Percentiles rank a stretch among this genome's conserved stretches.
phyloP scores from a whole-genome alignment of 139 green algal species.

The Ettlia oleoabundans region DNA sequence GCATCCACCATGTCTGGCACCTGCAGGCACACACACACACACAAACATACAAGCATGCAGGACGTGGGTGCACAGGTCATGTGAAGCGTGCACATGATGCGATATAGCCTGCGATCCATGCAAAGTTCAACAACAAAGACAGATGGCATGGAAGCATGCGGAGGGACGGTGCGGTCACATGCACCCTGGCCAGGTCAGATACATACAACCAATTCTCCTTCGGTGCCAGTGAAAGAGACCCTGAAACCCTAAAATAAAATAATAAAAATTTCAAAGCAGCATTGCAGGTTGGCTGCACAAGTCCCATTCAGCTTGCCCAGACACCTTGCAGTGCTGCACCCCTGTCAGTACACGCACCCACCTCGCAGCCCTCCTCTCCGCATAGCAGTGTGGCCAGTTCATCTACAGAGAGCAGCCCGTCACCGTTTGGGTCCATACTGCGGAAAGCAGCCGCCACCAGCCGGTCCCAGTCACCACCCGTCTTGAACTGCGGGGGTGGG shows the following conservation, averaged over 20 bases:
- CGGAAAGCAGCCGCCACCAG: conserved; percentile 57
- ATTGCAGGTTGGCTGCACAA: background rate
- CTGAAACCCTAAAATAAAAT: too few species aligned
- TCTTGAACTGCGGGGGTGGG: conserved; percentile 9
- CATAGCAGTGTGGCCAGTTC: conserved; percentile 65
- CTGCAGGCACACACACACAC: conserved; percentile 17
- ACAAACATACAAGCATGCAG: too few species aligned
- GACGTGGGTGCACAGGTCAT: too few species aligned
- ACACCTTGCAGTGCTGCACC: too few species aligned
- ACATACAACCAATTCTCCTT: background rate
- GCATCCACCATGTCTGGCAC: conserved; percentile 58
- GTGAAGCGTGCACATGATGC: too few species aligned
- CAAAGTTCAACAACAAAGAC: too few species aligned
- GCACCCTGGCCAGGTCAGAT: background rate
- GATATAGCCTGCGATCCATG: too few species aligned
- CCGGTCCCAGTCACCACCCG: conserved; percentile 46
- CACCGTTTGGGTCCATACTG: conserved; percentile 56
- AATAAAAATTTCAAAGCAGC: too few species aligned
- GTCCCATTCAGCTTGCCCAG: too few species aligned
- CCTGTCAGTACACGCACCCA: too few species aligned
- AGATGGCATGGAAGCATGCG: too few species aligned
- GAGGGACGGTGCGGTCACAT: too few species aligned
- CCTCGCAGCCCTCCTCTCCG: conserved; percentile 39
- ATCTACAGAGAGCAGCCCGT: conserved; percentile 50
- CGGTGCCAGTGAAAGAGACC: background rate